phyloP scores from a whole-genome alignment of 2,329 filamentous ascomycete species.

The Cadophora sp. region DNA sequence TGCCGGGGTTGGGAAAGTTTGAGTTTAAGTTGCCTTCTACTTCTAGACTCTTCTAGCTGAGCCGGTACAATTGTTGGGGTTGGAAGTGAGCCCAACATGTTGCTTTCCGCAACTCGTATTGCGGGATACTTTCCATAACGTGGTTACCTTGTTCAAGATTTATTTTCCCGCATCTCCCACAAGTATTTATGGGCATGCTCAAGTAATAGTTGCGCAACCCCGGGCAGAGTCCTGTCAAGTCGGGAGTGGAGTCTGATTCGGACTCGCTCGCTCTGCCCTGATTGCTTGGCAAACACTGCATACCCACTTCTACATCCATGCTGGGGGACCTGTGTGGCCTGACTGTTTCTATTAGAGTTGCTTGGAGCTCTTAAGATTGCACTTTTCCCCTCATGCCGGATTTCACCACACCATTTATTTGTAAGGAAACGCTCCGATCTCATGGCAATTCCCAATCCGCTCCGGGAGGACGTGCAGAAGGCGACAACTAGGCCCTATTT shows the following conservation, averaged over 20 bases:
- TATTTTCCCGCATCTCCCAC: not conserved
- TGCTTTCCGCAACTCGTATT: not conserved
- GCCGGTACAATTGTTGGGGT: not conserved
- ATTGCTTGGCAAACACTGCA: not conserved
- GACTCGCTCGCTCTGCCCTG: slow-evolving; percentile 6
- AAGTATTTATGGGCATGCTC: not conserved
- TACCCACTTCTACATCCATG: not conserved
- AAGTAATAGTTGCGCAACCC: not conserved
- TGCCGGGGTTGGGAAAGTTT: not conserved
- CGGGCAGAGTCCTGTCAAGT: not conserved
- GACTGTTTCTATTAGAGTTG: not conserved
- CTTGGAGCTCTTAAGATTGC: not conserved
- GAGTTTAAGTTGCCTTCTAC: not conserved
- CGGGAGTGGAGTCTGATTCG: not conserved
- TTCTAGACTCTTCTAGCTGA: not conserved
- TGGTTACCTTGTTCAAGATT: not conserved
- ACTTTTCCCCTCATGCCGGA: not conserved
- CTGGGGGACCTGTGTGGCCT: not conserved
- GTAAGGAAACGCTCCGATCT: not conserved
- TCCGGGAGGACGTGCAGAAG: not conserved
- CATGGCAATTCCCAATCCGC: not conserved
- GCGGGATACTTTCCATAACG: too few relatives aligned
- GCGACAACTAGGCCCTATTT: not conserved
- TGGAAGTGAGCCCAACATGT: too few relatives aligned
- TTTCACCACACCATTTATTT: not conserved